Evolutionary conservation across 2,329 filamentous ascomycete species (phyloP).

Genomic region (Corniculantispora saksenae): DNA sequence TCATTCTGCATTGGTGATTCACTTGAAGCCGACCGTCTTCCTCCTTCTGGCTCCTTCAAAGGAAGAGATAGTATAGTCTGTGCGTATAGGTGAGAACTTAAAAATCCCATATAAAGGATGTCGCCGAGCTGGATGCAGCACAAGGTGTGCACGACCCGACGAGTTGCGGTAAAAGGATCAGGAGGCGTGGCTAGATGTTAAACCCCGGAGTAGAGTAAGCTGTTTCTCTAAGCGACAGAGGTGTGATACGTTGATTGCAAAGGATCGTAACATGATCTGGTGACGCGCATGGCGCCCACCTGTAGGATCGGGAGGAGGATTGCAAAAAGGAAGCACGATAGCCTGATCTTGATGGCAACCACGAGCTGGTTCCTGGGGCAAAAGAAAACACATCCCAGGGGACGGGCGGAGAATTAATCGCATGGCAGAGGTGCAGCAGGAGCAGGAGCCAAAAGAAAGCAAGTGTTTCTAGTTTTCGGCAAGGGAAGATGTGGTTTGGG

Average conservation of each 20-base stretch:
- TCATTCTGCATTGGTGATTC: too few relatives aligned
- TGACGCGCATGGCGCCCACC: neutral
- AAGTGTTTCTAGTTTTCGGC: neutral
- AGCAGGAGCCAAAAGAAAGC: neutral
- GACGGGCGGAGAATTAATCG: neutral
- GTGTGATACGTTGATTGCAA: too few relatives aligned
- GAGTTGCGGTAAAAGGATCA: neutral
- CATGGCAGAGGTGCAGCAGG: neutral
- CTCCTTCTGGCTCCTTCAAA: neutral
- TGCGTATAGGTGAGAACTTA: neutral
- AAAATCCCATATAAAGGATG: neutral
- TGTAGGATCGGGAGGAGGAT: neutral
- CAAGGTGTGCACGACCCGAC: neutral
- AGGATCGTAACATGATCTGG: neutral
- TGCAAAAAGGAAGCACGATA: neutral
- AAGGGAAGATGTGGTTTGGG: neutral
- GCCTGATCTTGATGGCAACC: neutral
- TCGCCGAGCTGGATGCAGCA: neutral
- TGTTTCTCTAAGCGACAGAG: too few relatives aligned
- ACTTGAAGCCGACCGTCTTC: too few relatives aligned
- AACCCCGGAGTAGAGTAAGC: too few relatives aligned
- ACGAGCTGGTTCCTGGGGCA: neutral
- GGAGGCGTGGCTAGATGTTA: too few relatives aligned
- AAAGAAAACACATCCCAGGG: neutral
- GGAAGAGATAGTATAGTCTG: neutral